Evolutionary conservation across 495 filamentous ascomycete genomes (phyloP).

Genomic region (Platismatia glauca): DNA sequence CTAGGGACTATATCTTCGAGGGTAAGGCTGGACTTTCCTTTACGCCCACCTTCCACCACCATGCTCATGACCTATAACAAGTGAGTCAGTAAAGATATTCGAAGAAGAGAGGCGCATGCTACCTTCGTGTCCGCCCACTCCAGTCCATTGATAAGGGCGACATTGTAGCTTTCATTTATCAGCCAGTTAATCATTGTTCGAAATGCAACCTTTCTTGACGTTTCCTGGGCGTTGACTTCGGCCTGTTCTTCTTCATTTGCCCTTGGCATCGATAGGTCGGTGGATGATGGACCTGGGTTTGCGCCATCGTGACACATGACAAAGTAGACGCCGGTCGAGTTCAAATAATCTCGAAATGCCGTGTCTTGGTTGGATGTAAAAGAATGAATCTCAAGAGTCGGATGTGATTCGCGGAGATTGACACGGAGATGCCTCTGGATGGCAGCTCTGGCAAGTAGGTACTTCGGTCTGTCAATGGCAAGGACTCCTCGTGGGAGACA

Average conservation of each 20-base stretch:
- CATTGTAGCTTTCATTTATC: conserved; percentile 42
- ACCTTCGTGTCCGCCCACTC: conserved; percentile 55
- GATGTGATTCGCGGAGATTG: conserved; percentile 27
- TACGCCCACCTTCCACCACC: conserved; percentile 35
- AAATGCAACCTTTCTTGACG: conserved; percentile 27
- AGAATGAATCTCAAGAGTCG: conserved; percentile 32
- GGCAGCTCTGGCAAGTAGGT: conserved; percentile 49
- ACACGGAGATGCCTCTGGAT: conserved; percentile 53
- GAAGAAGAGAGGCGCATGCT: neutral
- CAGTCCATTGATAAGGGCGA: conserved; percentile 50
- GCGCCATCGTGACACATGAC: conserved; percentile 62
- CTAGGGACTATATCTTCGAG: neutral
- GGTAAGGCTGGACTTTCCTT: neutral
- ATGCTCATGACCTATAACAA: conserved; percentile 34
- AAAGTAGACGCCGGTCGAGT: conserved; percentile 47
- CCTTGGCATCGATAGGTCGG: neutral
- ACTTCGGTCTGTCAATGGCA: conserved; percentile 33
- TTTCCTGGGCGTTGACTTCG: conserved; percentile 8
- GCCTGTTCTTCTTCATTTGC: neutral
- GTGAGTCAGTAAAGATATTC: neutral
- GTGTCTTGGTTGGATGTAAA: conserved; percentile 39
- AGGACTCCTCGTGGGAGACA: conserved; percentile 35
- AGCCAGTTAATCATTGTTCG: conserved; percentile 43
- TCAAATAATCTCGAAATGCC: conserved; percentile 47
- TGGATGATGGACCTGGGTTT: neutral